phyloP scores from a whole-genome alignment of 2,329 filamentous ascomycete species.

The Paraphaeosphaeria sporulosa region DNA sequence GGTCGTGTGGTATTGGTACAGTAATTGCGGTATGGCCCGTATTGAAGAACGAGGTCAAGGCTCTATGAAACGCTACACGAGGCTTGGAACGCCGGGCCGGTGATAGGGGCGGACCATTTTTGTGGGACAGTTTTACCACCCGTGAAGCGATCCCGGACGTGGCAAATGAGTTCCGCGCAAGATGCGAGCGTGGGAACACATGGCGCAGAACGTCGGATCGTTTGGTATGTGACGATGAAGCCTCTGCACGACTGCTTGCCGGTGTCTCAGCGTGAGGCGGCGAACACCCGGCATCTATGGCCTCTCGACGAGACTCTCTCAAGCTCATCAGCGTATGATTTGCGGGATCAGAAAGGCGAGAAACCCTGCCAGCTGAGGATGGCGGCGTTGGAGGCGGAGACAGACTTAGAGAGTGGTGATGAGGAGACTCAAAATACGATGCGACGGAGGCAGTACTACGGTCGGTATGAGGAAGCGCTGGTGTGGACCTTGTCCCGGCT shows the following conservation, averaged over 20 bases:
- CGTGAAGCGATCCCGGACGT: slow-evolving; percentile 15
- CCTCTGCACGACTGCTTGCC: background rate
- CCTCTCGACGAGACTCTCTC: background rate
- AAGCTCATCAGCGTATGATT: slow-evolving; percentile 1
- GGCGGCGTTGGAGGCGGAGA: slow-evolving; percentile 15
- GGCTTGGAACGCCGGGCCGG: slow-evolving; percentile 25
- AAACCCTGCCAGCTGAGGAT: slow-evolving; percentile 14
- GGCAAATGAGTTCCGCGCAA: slow-evolving; percentile 13
- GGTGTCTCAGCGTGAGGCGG: background rate
- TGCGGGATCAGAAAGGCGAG: slow-evolving; percentile 16
- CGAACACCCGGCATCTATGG: background rate
- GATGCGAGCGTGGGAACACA: slow-evolving; percentile 25
- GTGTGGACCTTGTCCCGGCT: slow-evolving; percentile 45
- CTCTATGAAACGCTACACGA: slow-evolving; percentile 36
- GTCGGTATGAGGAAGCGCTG: slow-evolving; percentile 29
- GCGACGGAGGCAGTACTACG: slow-evolving; percentile 21
- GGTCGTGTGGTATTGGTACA: slow-evolving; percentile 12
- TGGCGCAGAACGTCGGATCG: slow-evolving; percentile 35
- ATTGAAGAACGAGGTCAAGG: slow-evolving; percentile 38
- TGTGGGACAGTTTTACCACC: slow-evolving; percentile 22
- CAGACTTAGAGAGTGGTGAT: slow-evolving; percentile 22
- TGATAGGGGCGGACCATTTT: slow-evolving; percentile 15
- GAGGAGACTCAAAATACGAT: slow-evolving; percentile 28
- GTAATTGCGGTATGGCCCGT: slow-evolving; percentile 14
- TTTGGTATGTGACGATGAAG: slow-evolving; percentile 15